Conservation (phyloP, 2,329 filamentous ascomycete genomes). For the Pyrenochaeta sp. region DNA sequence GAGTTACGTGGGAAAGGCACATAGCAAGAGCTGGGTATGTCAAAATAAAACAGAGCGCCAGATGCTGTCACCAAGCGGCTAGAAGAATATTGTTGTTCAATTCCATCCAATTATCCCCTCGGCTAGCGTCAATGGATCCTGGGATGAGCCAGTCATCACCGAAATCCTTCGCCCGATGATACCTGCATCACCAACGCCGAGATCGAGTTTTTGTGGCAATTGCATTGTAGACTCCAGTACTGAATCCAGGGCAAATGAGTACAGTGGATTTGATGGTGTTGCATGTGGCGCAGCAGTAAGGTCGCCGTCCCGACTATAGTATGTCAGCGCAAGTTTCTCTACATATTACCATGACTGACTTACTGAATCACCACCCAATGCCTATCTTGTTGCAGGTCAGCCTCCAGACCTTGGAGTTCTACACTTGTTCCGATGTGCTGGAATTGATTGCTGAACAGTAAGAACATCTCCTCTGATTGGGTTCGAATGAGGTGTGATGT, state of each 20-base stretch:
- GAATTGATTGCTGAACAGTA: conserved; percentile 41
- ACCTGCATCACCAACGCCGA: conserved; percentile 40
- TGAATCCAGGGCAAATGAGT: conserved; percentile 31
- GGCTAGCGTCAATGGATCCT: conserved; percentile 29
- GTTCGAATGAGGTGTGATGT: conserved; percentile 12
- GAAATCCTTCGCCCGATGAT: conserved; percentile 45
- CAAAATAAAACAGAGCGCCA: no score
- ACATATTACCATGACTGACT: conserved; percentile 1
- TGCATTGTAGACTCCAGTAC: conserved; percentile 11
- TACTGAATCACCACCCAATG: conserved; percentile 45
- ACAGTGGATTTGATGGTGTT: conserved; percentile 24
- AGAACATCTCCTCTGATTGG: conserved; percentile 25
- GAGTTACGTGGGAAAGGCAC: no score
- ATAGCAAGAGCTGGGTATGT: no score
- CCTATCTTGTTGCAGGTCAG: conserved; percentile 6
- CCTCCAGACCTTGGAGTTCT: conserved; percentile 31
- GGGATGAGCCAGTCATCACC: conserved; percentile 33
- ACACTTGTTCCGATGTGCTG: conserved; percentile 33
- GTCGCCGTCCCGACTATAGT: conserved; percentile 41
- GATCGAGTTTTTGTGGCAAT: conserved; percentile 31
- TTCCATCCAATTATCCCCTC: conserved; percentile 48
- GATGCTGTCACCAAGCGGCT: not conserved
- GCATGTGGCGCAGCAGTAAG: conserved; percentile 18
- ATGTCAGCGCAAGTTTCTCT: not conserved
- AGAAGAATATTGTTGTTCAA: conserved; percentile 16